These are phyloP conservation scores for Auricularia sp. DNA, from an alignment of 768 basidiomycete species.

Conservation along the genomic window DNA sequence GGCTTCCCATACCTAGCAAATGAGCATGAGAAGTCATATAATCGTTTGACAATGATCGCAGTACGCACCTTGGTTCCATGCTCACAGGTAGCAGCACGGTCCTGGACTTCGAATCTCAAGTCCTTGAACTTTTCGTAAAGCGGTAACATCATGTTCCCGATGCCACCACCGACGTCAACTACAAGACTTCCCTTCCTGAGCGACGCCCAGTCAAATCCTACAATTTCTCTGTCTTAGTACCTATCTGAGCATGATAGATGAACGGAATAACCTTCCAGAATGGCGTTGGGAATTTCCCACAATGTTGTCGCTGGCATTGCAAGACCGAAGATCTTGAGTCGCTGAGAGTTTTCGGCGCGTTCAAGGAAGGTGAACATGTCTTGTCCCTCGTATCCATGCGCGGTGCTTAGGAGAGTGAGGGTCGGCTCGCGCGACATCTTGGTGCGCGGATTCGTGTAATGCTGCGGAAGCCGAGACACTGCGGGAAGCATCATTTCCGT, in stretches of 20 bases:
- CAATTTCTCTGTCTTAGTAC: not conserved
- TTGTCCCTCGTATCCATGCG: conserved; percentile 11
- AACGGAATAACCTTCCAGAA: not conserved
- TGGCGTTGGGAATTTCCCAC: not conserved
- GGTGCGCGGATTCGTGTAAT: conserved; percentile 17
- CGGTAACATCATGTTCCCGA: conserved; percentile 27
- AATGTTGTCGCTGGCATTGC: conserved; percentile 42
- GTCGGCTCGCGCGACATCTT: conserved; percentile 1
- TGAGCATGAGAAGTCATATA: conserved; percentile 2
- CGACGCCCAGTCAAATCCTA: conserved; percentile 30
- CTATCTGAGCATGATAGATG: not conserved
- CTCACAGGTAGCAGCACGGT: conserved; percentile 9
- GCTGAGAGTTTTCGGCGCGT: conserved; percentile 41
- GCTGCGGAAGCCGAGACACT: conserved; percentile 64
- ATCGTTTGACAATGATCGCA: conserved; percentile 21
- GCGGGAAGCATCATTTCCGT: conserved; percentile 72
- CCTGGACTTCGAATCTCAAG: conserved; percentile 30
- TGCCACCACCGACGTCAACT: conserved; percentile 33
- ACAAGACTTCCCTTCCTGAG: conserved; percentile 21
- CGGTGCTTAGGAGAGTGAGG: not conserved
- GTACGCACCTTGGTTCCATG: conserved; percentile 12
- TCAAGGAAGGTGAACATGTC: conserved; percentile 70
- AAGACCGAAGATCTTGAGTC: conserved; percentile 56
- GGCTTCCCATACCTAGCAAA: not conserved
- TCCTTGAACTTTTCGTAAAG: conserved; percentile 27